Evolutionary conservation across 129 eudicot genomes (phyloP).

Genomic region (Cynara cardunculus): DNA sequence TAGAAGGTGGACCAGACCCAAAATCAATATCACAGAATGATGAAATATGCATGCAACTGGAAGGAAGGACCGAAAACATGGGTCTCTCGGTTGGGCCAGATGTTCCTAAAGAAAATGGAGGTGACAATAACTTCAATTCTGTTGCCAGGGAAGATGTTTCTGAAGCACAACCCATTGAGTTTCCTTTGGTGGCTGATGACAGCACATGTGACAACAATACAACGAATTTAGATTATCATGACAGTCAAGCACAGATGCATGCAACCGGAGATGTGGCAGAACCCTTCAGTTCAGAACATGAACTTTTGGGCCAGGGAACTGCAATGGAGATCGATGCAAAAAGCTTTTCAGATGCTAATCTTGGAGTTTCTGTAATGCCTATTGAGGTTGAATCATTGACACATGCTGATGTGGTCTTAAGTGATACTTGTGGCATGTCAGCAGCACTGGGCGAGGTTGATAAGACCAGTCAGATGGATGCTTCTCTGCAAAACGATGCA

Average conservation of each 20-base stretch:
- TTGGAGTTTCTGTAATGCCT: conserved; percentile 21
- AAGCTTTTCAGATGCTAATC: conserved; percentile 30
- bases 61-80: conserved; percentile 2
- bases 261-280: conserved; percentile 26
- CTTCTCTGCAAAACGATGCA: conserved; percentile 18
- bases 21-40: conserved; percentile 23
- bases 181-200: conserved; percentile 22
- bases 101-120: conserved; percentile 24
- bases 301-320: conserved; percentile 23
- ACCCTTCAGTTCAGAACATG: conserved; percentile 24
- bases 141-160: conserved; percentile 15
- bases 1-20: conserved; percentile 22
- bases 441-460: conserved; percentile 29
- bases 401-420: conserved; percentile 17
- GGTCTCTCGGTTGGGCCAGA: conserved; percentile 15
- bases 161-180: conserved; percentile 27
- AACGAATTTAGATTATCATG: conserved; percentile 9
- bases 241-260: conserved; percentile 22
- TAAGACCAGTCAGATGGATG: conserved; percentile 24
- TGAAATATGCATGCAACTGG: conserved; percentile 14
- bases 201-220: conserved; percentile 26
- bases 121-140: conserved; percentile 20
- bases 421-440: conserved; percentile 31
- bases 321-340: conserved; percentile 35
- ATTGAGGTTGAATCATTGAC: conserved; percentile 21